phyloP scores from a whole-genome alignment of 805 yeast species.

The Kazachstania taianensis region DNA sequence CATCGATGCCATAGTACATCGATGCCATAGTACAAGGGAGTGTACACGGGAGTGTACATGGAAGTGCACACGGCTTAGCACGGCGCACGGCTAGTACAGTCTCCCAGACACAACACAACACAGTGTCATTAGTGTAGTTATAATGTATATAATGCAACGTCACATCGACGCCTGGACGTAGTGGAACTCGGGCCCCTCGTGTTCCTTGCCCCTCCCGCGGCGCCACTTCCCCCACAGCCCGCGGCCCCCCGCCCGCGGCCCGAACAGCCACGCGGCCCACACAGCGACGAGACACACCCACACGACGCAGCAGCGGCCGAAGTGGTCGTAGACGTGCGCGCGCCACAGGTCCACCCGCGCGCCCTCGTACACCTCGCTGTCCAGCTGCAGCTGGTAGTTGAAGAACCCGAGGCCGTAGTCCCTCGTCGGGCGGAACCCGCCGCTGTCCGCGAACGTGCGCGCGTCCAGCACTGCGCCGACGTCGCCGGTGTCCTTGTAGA shows the following conservation, averaged over 20 bases:
- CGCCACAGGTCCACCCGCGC: slow-evolving; percentile 13
- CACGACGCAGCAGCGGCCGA: slow-evolving; percentile 13
- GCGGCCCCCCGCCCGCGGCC: not conserved
- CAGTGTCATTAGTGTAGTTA: no score
- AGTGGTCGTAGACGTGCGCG: slow-evolving; percentile 20
- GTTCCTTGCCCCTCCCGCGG: not conserved
- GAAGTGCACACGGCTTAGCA: no score
- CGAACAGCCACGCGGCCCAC: not conserved
- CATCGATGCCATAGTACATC: no score
- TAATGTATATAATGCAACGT: no score
- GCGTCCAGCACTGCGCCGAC: slow-evolving; percentile 21
- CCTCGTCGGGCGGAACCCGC: slow-evolving; percentile 23
- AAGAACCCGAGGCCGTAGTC: slow-evolving; percentile 28
- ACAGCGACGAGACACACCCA: not conserved
- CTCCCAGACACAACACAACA: no score
- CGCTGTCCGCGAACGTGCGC: slow-evolving; percentile 21
- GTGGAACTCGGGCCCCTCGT: slow-evolving; percentile 7
- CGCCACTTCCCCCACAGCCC: not conserved
- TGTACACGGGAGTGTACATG: no score
- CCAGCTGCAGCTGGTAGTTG: slow-evolving; percentile 21
- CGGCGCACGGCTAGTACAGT: no score
- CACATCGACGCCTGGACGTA: slow-evolving; percentile 4
- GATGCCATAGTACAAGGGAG: no score
- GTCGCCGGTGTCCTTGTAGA: slow-evolving; percentile 27
- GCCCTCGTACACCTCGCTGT: slow-evolving; percentile 17